Conservation (phyloP, 2,329 filamentous ascomycete species). For the Xylaria sp. region DNA sequence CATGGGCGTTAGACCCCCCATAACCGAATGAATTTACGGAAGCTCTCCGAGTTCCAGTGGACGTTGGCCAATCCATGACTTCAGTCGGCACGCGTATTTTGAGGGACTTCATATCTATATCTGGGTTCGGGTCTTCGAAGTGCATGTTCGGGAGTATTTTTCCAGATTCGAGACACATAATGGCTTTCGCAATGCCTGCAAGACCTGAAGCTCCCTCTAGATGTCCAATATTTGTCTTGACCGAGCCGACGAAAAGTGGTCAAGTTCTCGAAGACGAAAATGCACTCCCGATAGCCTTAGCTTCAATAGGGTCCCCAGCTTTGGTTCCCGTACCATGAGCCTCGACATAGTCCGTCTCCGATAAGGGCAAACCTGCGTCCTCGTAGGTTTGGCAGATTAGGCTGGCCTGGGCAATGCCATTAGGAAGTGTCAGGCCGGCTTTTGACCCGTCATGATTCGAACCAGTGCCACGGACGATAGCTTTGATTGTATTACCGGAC, state of each 20-base stretch:
- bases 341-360: background rate
- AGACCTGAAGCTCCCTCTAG: background rate
- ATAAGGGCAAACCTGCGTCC: background rate
- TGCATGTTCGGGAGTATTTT: background rate
- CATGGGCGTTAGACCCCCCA: conserved; percentile 35
- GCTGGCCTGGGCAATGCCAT: background rate
- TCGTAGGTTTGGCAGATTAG: background rate
- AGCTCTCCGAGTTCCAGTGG: conserved; percentile 10
- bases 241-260: background rate
- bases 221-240: background rate
- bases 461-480: background rate
- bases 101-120: background rate
- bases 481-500: background rate
- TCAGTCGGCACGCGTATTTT: background rate
- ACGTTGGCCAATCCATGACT: background rate
- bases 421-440: background rate
- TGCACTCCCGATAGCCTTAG: background rate
- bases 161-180: background rate
- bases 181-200: background rate
- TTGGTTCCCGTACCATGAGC: background rate
- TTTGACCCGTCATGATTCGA: background rate
- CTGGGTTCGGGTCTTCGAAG: background rate
- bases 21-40: conserved; percentile 36
- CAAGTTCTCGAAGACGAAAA: background rate
- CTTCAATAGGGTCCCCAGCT: background rate